A percentile compares a stretch with the other conserved stretches of the same genome.
phyloP scores from a whole-genome alignment of 2,329 filamentous ascomycete species.

The Hymenoscyphus occultus region DNA sequence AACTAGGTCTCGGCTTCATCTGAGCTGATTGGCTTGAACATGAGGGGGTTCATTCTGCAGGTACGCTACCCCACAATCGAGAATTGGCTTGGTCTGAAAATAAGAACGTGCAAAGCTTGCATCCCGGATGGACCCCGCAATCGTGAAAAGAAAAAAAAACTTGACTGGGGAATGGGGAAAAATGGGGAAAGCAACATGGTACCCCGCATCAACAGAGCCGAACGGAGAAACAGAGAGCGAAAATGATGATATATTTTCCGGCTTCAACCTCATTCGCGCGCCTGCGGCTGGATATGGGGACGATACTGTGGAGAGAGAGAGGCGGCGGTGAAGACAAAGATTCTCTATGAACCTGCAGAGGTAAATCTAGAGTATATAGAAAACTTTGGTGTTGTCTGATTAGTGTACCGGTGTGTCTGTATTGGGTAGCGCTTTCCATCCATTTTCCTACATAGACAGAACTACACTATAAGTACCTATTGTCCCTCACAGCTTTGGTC shows the following conservation, averaged over 20 bases:
- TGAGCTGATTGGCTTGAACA: background rate
- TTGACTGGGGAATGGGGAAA: background rate
- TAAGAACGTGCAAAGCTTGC: background rate
- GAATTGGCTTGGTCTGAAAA: background rate
- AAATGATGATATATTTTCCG: conserved; percentile 2
- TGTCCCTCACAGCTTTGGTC: background rate
- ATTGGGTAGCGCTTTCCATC: too few relatives aligned
- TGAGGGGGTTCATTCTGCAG: background rate
- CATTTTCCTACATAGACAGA: background rate
- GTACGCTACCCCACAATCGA: background rate
- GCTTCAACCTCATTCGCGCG: background rate
- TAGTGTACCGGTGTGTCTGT: too few relatives aligned
- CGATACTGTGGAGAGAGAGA: background rate
- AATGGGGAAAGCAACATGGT: background rate
- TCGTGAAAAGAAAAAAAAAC: background rate
- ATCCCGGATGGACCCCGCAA: background rate
- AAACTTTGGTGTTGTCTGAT: background rate
- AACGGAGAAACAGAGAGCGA: background rate
- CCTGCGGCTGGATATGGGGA: background rate
- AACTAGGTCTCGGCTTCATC: background rate
- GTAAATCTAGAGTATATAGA: background rate
- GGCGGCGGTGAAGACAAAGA: background rate
- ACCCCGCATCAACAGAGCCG: background rate
- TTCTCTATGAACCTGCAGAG: background rate
- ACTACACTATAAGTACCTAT: background rate